These are phyloP conservation scores for Mucuna pruriens DNA, from an alignment of 306 rosid genomes.

Conservation along the genomic window DNA sequence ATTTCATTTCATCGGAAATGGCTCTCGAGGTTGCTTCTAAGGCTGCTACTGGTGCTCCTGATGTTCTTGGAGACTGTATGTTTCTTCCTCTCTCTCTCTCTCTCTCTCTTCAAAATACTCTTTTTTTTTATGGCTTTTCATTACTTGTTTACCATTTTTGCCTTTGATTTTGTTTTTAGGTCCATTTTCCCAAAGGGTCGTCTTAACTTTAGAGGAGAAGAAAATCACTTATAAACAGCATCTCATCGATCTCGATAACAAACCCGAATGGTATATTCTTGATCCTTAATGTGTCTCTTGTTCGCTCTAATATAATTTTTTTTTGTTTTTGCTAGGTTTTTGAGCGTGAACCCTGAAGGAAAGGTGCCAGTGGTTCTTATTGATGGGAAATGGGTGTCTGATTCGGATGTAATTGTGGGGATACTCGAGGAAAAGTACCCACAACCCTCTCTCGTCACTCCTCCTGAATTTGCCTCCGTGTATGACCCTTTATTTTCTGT, in stretches of 20 bases:
- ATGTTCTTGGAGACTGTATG: constrained; percentile 78
- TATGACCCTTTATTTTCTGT: constrained; percentile 38
- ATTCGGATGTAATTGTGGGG: constrained; percentile 84
- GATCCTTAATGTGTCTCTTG: background rate
- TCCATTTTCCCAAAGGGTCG: constrained; percentile 83
- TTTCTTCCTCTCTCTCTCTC: background rate
- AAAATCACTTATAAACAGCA: constrained; percentile 53
- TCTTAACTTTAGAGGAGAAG: constrained; percentile 89
- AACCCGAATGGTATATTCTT: constrained; percentile 68
- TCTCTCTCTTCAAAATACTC: background rate
- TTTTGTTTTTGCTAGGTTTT: constrained; percentile 57
- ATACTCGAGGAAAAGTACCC: constrained; percentile 77
- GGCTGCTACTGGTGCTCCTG: constrained; percentile 72
- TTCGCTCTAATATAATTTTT: background rate
- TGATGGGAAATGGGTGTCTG: constrained; percentile 87
- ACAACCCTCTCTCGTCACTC: constrained; percentile 63
- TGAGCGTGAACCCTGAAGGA: constrained; percentile 79
- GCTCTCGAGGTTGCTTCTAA: constrained; percentile 68
- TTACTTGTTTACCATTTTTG: background rate
- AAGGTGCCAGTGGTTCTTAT: constrained; percentile 79
- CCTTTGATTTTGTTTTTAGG: constrained; percentile 46
- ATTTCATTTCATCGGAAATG: constrained; percentile 43
- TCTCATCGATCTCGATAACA: constrained; percentile 65
- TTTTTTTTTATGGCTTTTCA: background rate
- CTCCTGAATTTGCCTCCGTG: constrained; percentile 77